phyloP scores from a whole-genome alignment of 768 basidiomycete species.

The Mrakia gelida region DNA sequence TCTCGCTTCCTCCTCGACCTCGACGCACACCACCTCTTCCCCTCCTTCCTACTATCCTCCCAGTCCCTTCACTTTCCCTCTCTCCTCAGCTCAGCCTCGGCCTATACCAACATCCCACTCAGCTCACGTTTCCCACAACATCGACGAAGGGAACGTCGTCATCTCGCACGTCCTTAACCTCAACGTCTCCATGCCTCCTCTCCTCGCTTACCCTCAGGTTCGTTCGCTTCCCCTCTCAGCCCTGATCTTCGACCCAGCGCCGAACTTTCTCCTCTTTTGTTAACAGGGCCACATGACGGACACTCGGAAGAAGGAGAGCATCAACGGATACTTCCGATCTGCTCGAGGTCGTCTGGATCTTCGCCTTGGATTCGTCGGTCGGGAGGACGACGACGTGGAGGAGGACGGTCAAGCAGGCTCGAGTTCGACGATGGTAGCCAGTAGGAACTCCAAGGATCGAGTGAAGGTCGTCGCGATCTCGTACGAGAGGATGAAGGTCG shows the following conservation, averaged over 20 bases:
- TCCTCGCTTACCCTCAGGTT: slow-evolving; percentile 4
- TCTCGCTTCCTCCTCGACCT: background rate
- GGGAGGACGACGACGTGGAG: background rate
- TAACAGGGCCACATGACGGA: background rate
- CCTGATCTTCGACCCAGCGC: background rate
- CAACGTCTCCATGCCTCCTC: background rate
- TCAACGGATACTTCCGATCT: background rate
- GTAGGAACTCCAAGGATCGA: background rate
- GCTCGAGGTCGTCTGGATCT: background rate
- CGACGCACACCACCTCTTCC: background rate
- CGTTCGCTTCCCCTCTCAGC: background rate
- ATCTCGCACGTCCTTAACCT: background rate
- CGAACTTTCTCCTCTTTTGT: background rate
- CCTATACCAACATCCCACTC: background rate
- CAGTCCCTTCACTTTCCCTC: background rate
- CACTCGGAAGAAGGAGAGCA: background rate
- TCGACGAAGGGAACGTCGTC: background rate
- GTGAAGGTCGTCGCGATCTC: background rate
- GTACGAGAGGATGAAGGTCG: slow-evolving; percentile 1
- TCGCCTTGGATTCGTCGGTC: background rate
- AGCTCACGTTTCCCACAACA: background rate
- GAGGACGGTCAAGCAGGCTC: background rate
- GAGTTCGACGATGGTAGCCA: background rate
- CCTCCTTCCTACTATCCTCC: slow-evolving; percentile 12
- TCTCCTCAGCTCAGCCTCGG: background rate